These are phyloP conservation scores for Amylostereum chailletii DNA, from an alignment of 1,284 basidiomycete genomes.

Conservation along the genomic window DNA sequence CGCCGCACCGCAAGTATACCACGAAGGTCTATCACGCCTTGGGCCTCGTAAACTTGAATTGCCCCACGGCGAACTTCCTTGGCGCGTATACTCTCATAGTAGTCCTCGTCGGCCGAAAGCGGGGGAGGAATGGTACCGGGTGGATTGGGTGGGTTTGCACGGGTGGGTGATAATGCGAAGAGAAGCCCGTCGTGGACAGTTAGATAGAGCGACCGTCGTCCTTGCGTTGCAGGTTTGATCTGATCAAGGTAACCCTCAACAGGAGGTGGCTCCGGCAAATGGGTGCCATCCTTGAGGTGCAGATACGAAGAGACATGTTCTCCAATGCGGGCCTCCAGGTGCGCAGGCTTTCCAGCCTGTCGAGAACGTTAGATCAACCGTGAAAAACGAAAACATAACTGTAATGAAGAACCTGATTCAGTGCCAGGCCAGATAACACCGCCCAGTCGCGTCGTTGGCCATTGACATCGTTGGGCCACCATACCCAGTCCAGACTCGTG, in stretches of 20 bases:
- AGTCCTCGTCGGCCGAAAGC: slow-evolving; percentile 19
- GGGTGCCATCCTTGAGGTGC: slow-evolving; percentile 43
- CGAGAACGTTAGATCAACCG: slow-evolving; percentile 7
- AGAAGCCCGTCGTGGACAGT: slow-evolving; percentile 67
- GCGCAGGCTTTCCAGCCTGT: slow-evolving; percentile 41
- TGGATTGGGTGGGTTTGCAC: slow-evolving; percentile 62
- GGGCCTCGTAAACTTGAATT: slow-evolving; percentile 58
- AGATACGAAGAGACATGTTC: slow-evolving; percentile 56
- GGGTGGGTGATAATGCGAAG: slow-evolving; percentile 45
- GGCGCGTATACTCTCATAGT: slow-evolving; percentile 31
- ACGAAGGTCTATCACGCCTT: slow-evolving; percentile 61
- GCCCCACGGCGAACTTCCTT: slow-evolving; percentile 55
- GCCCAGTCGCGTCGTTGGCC: slow-evolving; percentile 61
- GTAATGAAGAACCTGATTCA: slow-evolving; percentile 41
- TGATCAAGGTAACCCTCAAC: slow-evolving; percentile 78
- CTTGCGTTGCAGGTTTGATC: slow-evolving; percentile 53
- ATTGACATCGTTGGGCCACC: slow-evolving; percentile 56
- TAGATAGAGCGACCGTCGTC: slow-evolving; percentile 60
- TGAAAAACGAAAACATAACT: slow-evolving; percentile 4
- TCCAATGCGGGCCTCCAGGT: slow-evolving; percentile 66
- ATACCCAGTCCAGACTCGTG: slow-evolving; percentile 74
- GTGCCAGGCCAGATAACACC: slow-evolving; percentile 63
- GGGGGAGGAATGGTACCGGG: slow-evolving; percentile 38
- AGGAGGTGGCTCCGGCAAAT: slow-evolving; percentile 60
- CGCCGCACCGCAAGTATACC: slow-evolving; percentile 56